phyloP scores from a whole-genome alignment of 257 asterid species.

The Capsicum pubescens region DNA sequence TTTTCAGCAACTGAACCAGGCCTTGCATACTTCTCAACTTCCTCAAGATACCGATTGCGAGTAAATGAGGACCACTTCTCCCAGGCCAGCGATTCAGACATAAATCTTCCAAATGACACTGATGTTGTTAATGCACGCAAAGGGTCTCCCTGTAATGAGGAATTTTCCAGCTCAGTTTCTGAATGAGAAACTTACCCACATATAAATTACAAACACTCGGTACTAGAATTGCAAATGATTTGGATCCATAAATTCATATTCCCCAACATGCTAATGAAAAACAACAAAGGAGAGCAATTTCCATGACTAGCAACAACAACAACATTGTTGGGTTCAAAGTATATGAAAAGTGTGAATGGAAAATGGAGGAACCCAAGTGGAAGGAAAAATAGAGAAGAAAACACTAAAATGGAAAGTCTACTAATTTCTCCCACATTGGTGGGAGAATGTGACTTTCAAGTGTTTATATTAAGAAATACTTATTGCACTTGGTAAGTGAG shows the following conservation, averaged over 20 bases:
- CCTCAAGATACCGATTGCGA: conserved; percentile 82
- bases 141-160: conserved; percentile 62
- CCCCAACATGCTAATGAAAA: neutral
- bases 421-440: too few relatives aligned
- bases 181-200: neutral
- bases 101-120: conserved; percentile 83
- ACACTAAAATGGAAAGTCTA: too few relatives aligned
- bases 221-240: neutral
- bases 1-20: conserved; percentile 97
- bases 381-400: too few relatives aligned
- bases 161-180: neutral
- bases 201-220: neutral
- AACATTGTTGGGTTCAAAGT: too few relatives aligned
- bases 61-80: conserved; percentile 86
- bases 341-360: too few relatives aligned
- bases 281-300: neutral
- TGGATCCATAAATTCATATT: neutral
- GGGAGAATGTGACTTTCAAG: too few relatives aligned
- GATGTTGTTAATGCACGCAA: conserved; percentile 75
- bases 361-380: too few relatives aligned
- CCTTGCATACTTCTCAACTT: conserved; percentile 70
- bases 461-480: too few relatives aligned
- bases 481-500: too few relatives aligned
- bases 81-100: conserved; percentile 85
- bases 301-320: neutral